Conservation (phyloP, 371 early-diverging fungal species). For the Circinella minor region DNA sequence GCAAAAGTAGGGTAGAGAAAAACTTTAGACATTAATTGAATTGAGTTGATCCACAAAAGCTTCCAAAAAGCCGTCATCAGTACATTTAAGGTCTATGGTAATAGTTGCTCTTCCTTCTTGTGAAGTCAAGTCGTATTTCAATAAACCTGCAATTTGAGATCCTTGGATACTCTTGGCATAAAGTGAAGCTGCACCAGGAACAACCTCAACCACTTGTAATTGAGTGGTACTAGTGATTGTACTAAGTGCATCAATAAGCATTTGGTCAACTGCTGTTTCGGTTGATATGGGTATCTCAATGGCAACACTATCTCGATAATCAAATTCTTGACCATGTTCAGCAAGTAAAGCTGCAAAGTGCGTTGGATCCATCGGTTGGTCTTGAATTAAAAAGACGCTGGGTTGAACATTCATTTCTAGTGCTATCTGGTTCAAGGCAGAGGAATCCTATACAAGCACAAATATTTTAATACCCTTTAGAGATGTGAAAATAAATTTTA, state of each 20-base stretch:
- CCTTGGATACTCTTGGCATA: constrained; percentile 72
- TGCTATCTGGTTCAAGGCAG: constrained; percentile 23
- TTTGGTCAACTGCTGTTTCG: constrained; percentile 31
- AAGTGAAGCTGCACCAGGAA: constrained; percentile 74
- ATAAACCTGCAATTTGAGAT: constrained; percentile 71
- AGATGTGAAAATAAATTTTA: too few relatives aligned
- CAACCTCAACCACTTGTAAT: constrained; percentile 70
- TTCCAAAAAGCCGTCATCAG: constrained; percentile 65
- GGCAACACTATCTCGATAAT: constrained; percentile 38
- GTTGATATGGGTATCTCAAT: constrained; percentile 28
- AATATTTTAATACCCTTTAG: too few relatives aligned
- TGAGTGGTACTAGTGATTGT: constrained; percentile 51
- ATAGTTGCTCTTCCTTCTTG: constrained; percentile 35
- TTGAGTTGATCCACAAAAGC: constrained; percentile 28
- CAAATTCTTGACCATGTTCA: constrained; percentile 59
- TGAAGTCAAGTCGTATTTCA: constrained; percentile 56
- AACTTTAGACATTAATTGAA: not conserved
- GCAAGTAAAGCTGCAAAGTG: constrained; percentile 59
- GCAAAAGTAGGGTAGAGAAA: not conserved
- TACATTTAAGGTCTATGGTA: constrained; percentile 72
- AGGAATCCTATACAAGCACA: constrained; percentile 26
- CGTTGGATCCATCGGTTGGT: constrained; percentile 52
- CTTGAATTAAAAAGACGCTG: constrained; percentile 52
- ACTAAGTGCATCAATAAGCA: constrained; percentile 55
- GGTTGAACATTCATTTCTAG: constrained; percentile 49